Base-by-base conservation (phyloP, 2,329 filamentous ascomycete species). In the Microcyclospora tardicrescens region DNA sequence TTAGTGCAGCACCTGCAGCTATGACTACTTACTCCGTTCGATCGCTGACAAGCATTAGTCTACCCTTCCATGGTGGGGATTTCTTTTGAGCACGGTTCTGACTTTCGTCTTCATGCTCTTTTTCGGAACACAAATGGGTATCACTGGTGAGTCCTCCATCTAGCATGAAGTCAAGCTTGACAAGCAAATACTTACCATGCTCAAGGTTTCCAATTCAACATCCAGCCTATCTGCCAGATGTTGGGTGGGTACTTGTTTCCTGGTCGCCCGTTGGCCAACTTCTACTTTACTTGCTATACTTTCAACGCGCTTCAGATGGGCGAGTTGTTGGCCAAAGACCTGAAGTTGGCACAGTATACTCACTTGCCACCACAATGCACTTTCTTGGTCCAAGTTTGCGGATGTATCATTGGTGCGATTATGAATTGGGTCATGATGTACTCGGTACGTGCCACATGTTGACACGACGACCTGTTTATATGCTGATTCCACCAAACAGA, bases 171-270 rank as follows among this genome's bases (percentile, higher is more conserved):
- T 8, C 4, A 8, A 24, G 5, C 19, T 24, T 24, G 19, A 24
- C 19, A 24, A 24, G 19, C 19, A 24, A 8, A 24, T 24, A 24
- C 19, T 24, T 24, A 24, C 19, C 19, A 24, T 63, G 19, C 19
- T 24, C 19, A 24, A 24, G 65, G 19, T 1, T 64, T 67, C 45
- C 50, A 59, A 6, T 62, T 63, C 34, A 59, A 56, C 42, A 49
- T 61, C 16, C 59, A 66, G 40, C 57, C 59, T 5, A 56, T 64
- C 24, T 58, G 62, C 9, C 66, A 72, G 48, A 65, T 71, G 60
- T 50, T 72, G 15, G 68, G 61, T 3, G 69, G 66, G 14, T 66
- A 69, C 28, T 54, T 72, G 40, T 59, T 63, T 37, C 67, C 61
- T 11, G 58, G 58, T 3, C 44, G 52, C 5, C 60, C 60, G 8